Percentiles rank a stretch among this genome's conserved stretches.
phyloP scores from a whole-genome alignment of 2,329 filamentous ascomycete genomes.

The Fusarium praegraminearum region DNA sequence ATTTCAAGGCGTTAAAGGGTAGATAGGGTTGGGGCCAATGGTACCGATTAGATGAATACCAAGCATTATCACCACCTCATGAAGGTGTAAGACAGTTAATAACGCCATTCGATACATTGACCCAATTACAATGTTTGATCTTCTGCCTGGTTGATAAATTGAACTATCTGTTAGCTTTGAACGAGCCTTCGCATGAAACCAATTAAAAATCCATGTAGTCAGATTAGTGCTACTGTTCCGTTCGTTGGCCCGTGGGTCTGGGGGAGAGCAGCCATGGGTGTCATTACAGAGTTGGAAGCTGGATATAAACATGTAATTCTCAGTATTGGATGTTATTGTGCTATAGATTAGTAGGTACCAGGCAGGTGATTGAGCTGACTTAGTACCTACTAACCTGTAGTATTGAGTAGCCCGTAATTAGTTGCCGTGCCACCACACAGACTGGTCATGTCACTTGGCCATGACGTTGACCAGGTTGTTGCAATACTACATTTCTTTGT shows the following conservation, averaged over 20 bases:
- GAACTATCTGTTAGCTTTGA: neutral
- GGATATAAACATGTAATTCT: neutral
- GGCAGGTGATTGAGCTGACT: too few species aligned
- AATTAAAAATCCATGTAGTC: neutral
- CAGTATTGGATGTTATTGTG: neutral
- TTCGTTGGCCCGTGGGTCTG: neutral
- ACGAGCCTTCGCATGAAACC: neutral
- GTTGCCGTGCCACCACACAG: neutral
- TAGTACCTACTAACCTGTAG: neutral
- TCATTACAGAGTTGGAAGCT: constrained; percentile 12
- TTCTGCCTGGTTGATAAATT: neutral
- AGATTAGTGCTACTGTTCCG: neutral
- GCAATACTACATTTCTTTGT: neutral
- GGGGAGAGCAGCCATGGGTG: constrained; percentile 9
- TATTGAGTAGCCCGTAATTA: neutral
- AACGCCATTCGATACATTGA: neutral
- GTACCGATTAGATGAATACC: constrained; percentile 1
- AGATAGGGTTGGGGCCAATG: constrained; percentile 10
- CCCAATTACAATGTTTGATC: neutral
- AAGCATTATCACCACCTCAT: neutral
- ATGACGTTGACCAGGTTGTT: constrained; percentile 11
- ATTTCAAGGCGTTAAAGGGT: constrained; percentile 36
- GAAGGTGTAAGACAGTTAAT: constrained; percentile 22
- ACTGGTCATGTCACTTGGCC: neutral
- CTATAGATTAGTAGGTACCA: neutral